These are phyloP conservation scores for Craspedostauros australis DNA, from an alignment of 108 stramenopile genomes.

Conservation along the genomic window DNA sequence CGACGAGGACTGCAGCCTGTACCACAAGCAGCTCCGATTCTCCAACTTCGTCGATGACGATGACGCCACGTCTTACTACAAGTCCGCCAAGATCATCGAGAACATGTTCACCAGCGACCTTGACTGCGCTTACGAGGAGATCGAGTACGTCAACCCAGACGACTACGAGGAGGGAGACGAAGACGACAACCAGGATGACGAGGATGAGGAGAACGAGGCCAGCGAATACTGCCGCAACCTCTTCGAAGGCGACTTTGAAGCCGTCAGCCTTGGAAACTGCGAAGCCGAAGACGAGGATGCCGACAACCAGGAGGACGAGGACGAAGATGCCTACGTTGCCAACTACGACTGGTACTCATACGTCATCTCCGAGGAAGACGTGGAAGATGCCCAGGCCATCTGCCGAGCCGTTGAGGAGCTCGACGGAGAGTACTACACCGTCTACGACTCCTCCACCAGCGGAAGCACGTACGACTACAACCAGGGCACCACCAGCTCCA, in stretches of 20 bases:
- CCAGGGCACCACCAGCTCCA: background rate
- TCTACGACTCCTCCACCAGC: constrained; percentile 3
- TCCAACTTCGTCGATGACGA: constrained; percentile 10
- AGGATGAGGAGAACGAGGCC: constrained; percentile 19
- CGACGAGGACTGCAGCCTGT: constrained; percentile 54
- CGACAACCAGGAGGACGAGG: constrained; percentile 8
- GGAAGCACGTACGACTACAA: constrained; percentile 20
- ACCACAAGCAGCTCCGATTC: constrained; percentile 15
- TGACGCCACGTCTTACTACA: constrained; percentile 12
- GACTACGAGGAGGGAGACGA: constrained; percentile 18
- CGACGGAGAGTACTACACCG: constrained; percentile 12
- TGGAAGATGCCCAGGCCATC: constrained; percentile 20
- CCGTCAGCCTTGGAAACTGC: constrained; percentile 24
- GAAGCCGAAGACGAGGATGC: constrained; percentile 10
- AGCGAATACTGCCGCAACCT: constrained; percentile 22
- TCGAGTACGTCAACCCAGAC: constrained; percentile 18
- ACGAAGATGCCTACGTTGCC: constrained; percentile 16
- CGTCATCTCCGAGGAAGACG: constrained; percentile 21
- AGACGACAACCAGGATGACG: constrained; percentile 5
- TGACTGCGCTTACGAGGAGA: constrained; percentile 20
- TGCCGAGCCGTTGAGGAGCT: constrained; percentile 15
- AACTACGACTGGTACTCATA: constrained; percentile 33
- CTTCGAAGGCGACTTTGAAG: constrained; percentile 14
- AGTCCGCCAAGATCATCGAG: constrained; percentile 28
- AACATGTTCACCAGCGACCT: constrained; percentile 28